phyloP scores from a whole-genome alignment of 192 early-diverging fungal species.

The Ambispora gerdemannii region DNA sequence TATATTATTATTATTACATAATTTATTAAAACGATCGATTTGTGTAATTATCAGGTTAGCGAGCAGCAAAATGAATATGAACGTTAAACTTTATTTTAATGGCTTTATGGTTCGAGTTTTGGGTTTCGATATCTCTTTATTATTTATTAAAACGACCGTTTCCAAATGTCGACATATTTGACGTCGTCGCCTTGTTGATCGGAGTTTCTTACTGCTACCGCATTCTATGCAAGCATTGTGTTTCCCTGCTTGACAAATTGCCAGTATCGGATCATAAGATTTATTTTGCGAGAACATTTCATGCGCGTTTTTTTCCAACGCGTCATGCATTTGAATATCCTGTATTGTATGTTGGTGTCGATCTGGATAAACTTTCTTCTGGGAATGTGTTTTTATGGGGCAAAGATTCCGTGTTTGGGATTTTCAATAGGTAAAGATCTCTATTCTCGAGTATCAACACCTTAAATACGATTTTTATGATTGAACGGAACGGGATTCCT shows the following conservation, averaged over 20 bases:
- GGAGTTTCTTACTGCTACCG: not conserved
- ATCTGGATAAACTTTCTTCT: conserved; percentile 29
- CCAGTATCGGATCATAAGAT: not conserved
- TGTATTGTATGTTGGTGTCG: conserved; percentile 46
- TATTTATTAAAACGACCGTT: not conserved
- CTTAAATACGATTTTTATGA: too few species aligned
- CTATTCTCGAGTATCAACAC: too few species aligned
- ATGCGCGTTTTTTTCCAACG: conserved; percentile 44
- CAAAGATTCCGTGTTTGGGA: not conserved
- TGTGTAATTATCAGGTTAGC: too few species aligned
- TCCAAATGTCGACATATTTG: not conserved
- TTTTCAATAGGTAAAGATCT: not conserved
- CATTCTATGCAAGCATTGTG: not conserved
- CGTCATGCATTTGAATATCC: conserved; percentile 51
- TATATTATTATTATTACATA: too few species aligned
- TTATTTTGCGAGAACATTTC: conserved; percentile 38
- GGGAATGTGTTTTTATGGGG: not conserved
- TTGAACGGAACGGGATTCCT: too few species aligned
- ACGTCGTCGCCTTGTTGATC: not conserved
- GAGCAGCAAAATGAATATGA: too few species aligned
- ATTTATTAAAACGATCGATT: too few species aligned
- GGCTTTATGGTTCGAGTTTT: not conserved
- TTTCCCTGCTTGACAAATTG: not conserved
- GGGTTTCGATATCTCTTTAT: not conserved
- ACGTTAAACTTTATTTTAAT: too few species aligned